Base-by-base conservation (phyloP, 2,329 filamentous ascomycete genomes). In the Zymoseptoria passerinii region DNA sequence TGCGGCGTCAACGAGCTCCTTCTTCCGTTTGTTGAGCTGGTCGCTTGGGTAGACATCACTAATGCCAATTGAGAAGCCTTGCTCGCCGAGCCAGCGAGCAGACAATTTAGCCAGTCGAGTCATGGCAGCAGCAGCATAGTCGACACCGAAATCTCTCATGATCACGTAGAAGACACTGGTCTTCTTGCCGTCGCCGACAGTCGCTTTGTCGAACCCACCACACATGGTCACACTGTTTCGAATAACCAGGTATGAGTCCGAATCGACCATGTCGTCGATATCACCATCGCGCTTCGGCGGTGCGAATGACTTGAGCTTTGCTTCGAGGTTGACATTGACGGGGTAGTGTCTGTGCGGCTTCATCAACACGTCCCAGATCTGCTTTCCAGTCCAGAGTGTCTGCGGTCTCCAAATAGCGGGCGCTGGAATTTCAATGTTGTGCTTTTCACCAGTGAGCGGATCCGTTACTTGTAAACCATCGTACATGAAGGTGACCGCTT, bases 181-280 rank as follows among this genome's bases (percentile, higher is more conserved):
- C 71, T 99, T 99, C 78, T 97, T 97, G 67, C 94, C 94, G 5
- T 90, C 86, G 66, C 94, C 94, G n/a, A 99, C 90, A 0, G 92
- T 97, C 1, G 90, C 89, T 75, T 99, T 99, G 78, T 99, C 94
- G 91, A 97, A 96, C 60, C 87, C 83, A 61, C 94, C 94, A 70
- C 92, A 97, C 89, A 99, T 95, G 61, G 97, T 86, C 72, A 96
- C 92, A 0, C 92, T 97, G 71, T 99, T 97, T 58, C 92, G 88
- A 62, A 99, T 87, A 13, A 96, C 90, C 8, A 99, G 79, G 82
- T 90, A 97, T 7, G 87, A 86, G 72, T 99, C 94, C 51, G 77
- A 74, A 23, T 73, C 68, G 65, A 94, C 90, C 16, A 88, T 84
- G 68, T 92, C 89, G 76, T 95, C 86, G 63, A 90, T 86, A 1